Conservation (phyloP, 2,329 filamentous ascomycete genomes). For the Botrytis porri region DNA sequence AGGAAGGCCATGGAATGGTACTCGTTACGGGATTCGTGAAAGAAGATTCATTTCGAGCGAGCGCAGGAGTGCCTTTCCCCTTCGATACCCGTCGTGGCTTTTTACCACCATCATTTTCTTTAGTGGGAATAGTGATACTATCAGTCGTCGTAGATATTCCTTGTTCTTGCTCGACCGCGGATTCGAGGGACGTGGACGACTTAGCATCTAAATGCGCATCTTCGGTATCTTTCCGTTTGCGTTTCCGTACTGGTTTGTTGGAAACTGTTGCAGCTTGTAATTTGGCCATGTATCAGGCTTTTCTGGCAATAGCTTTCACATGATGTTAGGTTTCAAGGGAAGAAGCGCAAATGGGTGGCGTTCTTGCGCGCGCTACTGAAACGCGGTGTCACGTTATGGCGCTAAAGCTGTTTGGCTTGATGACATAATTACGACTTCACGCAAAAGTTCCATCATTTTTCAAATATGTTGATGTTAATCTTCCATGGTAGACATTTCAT, state of each 20-base stretch:
- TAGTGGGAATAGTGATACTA: conserved; percentile 51
- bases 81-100: conserved; percentile 48
- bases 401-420: background rate
- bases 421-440: background rate
- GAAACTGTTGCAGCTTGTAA: conserved; percentile 49
- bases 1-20: conserved; percentile 62
- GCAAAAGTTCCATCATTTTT: background rate
- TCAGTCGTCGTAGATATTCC: conserved; percentile 15
- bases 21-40: conserved; percentile 30
- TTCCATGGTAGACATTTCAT: background rate
- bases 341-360: background rate
- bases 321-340: background rate
- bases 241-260: conserved; percentile 41
- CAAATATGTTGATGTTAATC: background rate
- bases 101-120: conserved; percentile 51
- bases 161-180: background rate
- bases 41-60: conserved; percentile 31
- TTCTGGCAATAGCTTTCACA: background rate
- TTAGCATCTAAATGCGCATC: conserved; percentile 24
- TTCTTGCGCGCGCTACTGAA: background rate
- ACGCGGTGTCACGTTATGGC: background rate
- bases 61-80: conserved; percentile 25
- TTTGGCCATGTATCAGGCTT: conserved; percentile 30
- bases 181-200: background rate
- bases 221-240: conserved; percentile 40